Evolutionary conservation across 1,139 yeast genomes (phyloP), one percentile per base, ranked within the genome.

Genomic region (Hansenula lynferdii): DNA sequence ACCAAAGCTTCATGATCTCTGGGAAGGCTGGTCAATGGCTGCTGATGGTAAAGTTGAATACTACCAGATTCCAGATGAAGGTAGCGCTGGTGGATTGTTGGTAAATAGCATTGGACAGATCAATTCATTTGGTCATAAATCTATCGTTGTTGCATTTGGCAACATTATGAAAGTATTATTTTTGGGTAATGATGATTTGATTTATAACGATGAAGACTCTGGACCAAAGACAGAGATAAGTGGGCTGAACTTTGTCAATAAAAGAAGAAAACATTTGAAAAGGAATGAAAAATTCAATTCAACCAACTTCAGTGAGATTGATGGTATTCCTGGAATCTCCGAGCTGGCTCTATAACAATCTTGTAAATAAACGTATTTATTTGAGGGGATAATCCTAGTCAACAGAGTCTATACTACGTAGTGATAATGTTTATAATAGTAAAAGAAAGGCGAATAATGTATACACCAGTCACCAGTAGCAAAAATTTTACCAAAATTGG

Each of bases 1-100:
- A 6, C 47, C 51, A 25, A 47, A 35, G 15, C 48, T 58, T n/a
- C 53, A 57, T 32, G 67, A 69, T 39, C 47, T 74, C 7, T 85
- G 94, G 90, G 89, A 84, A 58, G 95, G 94, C 0, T 86, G 87
- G 72, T 80, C 87, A 2, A 74, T 86, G 65, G 70, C 75, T 4
- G 75, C 77, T 19, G 72, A 73, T 42, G 95, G 95, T 0, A 70
- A 71, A 35, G 67, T 81, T 14, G 64, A 73, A 15, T 69, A 67
- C 39, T 83, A 81, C 53, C 75, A 74, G 36, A 74, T 84, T 36
- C 92, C 92, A 1, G 68, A 68, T 32, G 62, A 65, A 8, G 54
- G 62, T 5, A 63, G 64, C 36, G 31, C 47, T 3, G 60, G 64
- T 6, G 72, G 71, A 3, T 63, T 69, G 44, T 61, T 67, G 47